Evolutionary conservation across 176 grass and related monocot species (phyloP), one percentile per base, ranked within the genome.

Genomic region (Aegilops speltoides): DNA sequence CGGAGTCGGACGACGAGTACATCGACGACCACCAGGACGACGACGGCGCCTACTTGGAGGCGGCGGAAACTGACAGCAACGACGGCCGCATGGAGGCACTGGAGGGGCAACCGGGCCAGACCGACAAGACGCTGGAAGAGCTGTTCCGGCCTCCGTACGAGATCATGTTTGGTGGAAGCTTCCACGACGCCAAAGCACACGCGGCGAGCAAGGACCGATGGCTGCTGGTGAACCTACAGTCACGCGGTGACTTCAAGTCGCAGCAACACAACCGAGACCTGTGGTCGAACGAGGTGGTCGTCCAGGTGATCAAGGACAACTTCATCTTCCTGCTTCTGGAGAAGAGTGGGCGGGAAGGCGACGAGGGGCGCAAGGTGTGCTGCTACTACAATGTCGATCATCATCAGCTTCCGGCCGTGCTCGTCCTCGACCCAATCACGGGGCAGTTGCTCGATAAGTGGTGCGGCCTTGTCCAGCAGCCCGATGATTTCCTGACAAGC

Each of bases 381-480:
- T 14, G 17, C 38, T 90, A 64, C 10, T 90, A 90, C 83, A 83
- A 23, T 29, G n/a, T 90, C 37, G 0, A 24, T 0, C 57, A 56
- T 0, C 29, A 83, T 0, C 20, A 90, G 72, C 84, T 82, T 12
- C 72, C 88, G 0, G 64, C 79, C 52, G 40, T 90, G 73, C 84
- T 90, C 10, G 40, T 90, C 54, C 8, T 86, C 3, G 88, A 90
- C 73, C 88, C 88, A 0, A 54, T 90, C 88, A 90, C 88, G 63
- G 88, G 84, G 13, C 72, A 86, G 79, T 4, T 64, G 79, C 50
- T 78, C 6, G 72, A 23, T 23, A 78, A 24, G 72, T 34, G 38
- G 72, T 69, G 73, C 84, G 79, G 73, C 64, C 3, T 66, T 40
- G 70, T 90, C 50, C 23, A 29, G 8, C 23, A 29, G 4, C 84